Base-by-base conservation (phyloP, 495 filamentous ascomycete species). In the Hypoxylon rickii region DNA sequence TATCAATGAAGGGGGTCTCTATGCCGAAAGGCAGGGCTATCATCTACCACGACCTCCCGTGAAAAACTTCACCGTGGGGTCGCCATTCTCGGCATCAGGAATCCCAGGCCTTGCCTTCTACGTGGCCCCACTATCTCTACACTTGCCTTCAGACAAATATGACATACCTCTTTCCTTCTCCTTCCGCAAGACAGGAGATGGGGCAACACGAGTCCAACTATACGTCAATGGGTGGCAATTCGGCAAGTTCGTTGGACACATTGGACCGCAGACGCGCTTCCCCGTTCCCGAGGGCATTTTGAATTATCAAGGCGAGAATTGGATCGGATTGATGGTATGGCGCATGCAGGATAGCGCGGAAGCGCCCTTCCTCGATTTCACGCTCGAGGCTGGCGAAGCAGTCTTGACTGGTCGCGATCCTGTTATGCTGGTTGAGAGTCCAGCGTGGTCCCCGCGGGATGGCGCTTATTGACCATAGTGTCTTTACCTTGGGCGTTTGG, bases 201-300 rank as follows among this genome's bases (percentile, higher is more conserved):
- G 68, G 6, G 60, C 68, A 18, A 88, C 83, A 56, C 74, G 84
- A 1, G 80, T 73, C 2, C 79, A 83, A 73, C 63, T 90, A 12
- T 92, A 74, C 58, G 85, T 92, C 32, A 90, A 91, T 67, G 88
- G 89, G 3, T 91, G 81, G 65, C 86, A 90, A 69, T 90, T 83
- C 54, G 89, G 84, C 3, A 86, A 89, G 68, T 86, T 84, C 53
- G 75, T 71, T 11, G 78, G 80, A 57, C 79, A 90, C 33, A 71
- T 90, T 48, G 89, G 89, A 4, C 89, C 89, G 15, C 88, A 92
- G 73, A 84, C 76, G 7, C 68, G 75, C 44, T 89, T 81, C 67
- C 85, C 84, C 6, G 85, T 89, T n/a, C 86, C 87, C 0, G 77
- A 86, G 68, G 86, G 86, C 18, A 83, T 90, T 26, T 58, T 89